Percentiles rank a stretch among this genome's conserved stretches.
Evolutionary conservation across 1,284 basidiomycete species (phyloP).

Genomic region (Naganishia sp.): DNA sequence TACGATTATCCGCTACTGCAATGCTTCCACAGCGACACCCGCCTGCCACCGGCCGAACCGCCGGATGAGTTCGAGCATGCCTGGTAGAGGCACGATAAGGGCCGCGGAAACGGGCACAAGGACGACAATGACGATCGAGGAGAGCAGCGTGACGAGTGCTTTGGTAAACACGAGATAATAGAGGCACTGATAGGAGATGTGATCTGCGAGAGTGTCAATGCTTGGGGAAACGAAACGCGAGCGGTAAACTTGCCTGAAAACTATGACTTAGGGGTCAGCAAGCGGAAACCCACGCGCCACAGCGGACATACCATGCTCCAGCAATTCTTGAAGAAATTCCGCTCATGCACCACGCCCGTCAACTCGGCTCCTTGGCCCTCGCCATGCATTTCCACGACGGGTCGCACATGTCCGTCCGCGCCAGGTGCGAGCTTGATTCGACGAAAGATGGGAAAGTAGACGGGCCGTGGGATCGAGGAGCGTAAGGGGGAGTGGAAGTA

Average conservation of each 20-base stretch:
- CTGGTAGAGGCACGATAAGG: constrained; percentile 43
- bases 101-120: constrained; percentile 43
- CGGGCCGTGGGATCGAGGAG: constrained; percentile 35
- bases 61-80: constrained; percentile 43
- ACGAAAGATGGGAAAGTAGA: constrained; percentile 49
- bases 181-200: constrained; percentile 51
- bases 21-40: constrained; percentile 46
- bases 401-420: constrained; percentile 26
- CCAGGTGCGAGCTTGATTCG: constrained; percentile 36
- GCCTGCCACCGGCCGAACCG: constrained; percentile 51
- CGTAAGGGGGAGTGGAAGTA: constrained; percentile 43
- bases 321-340: constrained; percentile 47
- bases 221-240: background rate
- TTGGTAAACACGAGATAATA: constrained; percentile 53
- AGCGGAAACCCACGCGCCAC: background rate
- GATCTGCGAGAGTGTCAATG: constrained; percentile 36
- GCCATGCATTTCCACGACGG: constrained; percentile 28
- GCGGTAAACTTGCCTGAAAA: constrained; percentile 10
- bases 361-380: constrained; percentile 12
- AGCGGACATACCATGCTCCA: constrained; percentile 49
- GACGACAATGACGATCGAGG: constrained; percentile 44
- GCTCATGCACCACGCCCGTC: constrained; percentile 44
- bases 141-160: constrained; percentile 48
- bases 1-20: constrained; percentile 35
- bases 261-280: background rate